These are phyloP conservation scores for Beauveria varroae DNA, from an alignment of 2,329 filamentous ascomycete genomes.

Conservation along the genomic window DNA sequence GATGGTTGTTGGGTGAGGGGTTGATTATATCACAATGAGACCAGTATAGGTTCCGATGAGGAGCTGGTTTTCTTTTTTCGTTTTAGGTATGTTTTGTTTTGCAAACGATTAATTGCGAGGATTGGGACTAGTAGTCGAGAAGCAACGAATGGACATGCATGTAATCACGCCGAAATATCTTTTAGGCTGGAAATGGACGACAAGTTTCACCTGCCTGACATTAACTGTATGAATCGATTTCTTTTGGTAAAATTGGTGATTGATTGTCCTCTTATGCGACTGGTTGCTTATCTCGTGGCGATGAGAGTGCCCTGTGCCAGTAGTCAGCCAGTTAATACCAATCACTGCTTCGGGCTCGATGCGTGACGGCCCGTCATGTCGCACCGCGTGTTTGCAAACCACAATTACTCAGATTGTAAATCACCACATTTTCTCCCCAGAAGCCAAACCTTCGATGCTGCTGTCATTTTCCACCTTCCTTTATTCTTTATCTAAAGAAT, in stretches of 20 bases:
- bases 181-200: neutral
- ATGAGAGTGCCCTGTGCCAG: neutral
- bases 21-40: neutral
- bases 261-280: neutral
- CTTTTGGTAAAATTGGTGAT: neutral
- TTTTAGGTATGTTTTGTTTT: neutral
- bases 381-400: neutral
- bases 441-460: no score
- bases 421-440: no score
- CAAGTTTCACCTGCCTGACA: neutral
- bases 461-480: no score
- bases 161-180: neutral
- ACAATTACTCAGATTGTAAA: no score
- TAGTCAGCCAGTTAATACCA: no score
- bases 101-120: neutral
- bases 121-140: neutral
- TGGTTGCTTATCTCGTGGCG: neutral
- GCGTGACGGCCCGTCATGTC: neutral
- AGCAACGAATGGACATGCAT: neutral
- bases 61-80: neutral
- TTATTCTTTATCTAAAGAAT: no score
- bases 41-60: neutral
- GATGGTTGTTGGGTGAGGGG: neutral
- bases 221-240: slow-evolving; percentile 4
- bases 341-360: neutral